Conservation (phyloP, 2,329 filamentous ascomycete genomes). For the Penicillium polonicum region DNA sequence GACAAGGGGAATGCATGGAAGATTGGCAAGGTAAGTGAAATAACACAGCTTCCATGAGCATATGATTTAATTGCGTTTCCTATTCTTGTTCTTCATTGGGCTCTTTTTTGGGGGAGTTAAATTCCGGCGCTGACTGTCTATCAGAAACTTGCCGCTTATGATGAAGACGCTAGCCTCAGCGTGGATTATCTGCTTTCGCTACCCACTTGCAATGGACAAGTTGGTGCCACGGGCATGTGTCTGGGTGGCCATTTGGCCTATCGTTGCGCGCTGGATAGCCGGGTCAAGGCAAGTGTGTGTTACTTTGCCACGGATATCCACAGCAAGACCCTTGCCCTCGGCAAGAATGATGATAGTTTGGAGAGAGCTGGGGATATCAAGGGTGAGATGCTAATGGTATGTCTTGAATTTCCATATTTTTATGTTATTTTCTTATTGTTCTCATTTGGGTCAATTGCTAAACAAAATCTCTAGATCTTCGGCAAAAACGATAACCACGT, state of each 20-base stretch:
- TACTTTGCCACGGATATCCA: constrained; percentile 96
- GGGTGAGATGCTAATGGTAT: constrained; percentile 72
- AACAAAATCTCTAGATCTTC: constrained; percentile 60
- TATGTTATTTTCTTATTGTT: too few species aligned
- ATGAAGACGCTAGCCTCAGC: constrained; percentile 69
- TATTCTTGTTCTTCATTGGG: background rate
- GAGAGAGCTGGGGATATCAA: constrained; percentile 64
- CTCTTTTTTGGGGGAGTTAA: background rate
- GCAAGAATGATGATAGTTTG: constrained; percentile 63
- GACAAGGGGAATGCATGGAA: constrained; percentile 87
- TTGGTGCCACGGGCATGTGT: constrained; percentile 87
- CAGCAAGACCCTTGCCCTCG: constrained; percentile 68
- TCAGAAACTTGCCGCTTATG: constrained; percentile 79
- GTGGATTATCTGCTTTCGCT: constrained; percentile 70
- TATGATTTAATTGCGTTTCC: background rate
- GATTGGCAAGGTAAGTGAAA: constrained; percentile 63
- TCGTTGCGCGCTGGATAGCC: constrained; percentile 69
- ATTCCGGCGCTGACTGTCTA: background rate
- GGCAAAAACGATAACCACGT: constrained; percentile 90
- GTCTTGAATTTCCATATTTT: constrained; percentile 3
- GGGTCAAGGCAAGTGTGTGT: constrained; percentile 74
- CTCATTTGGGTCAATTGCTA: background rate
- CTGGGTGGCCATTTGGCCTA: constrained; percentile 85
- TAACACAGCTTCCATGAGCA: background rate
- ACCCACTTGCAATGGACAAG: constrained; percentile 74